These are phyloP conservation scores for Colletotrichum scovillei DNA, from an alignment of 2,329 filamentous ascomycete species.

Conservation along the genomic window DNA sequence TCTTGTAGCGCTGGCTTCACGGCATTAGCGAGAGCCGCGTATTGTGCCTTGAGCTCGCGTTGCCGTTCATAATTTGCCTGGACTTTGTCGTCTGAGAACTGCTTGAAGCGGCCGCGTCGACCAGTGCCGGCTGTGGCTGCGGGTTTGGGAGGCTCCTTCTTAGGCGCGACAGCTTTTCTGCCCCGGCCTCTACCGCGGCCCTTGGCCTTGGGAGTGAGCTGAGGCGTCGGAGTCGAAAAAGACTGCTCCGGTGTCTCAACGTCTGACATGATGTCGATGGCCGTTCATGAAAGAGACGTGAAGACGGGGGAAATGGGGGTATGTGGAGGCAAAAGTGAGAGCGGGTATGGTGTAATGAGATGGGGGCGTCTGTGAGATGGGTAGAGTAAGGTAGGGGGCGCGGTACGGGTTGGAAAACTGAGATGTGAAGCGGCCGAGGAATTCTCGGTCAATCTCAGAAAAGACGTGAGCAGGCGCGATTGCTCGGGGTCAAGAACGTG, in stretches of 20 bases:
- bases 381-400: slow-evolving; percentile 2
- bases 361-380: slow-evolving; percentile 24
- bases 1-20: slow-evolving; percentile 75
- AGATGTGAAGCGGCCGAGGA: slow-evolving; percentile 1
- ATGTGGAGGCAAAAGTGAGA: slow-evolving; percentile 35
- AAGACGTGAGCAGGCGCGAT: slow-evolving; percentile 15
- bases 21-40: slow-evolving; percentile 70
- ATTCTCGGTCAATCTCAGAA: background rate
- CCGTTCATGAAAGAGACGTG: slow-evolving; percentile 36
- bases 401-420: slow-evolving; percentile 16
- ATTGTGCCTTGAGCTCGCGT: slow-evolving; percentile 74
- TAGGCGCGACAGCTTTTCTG: slow-evolving; percentile 35
- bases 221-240: slow-evolving; percentile 34
- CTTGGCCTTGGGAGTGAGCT: slow-evolving; percentile 38
- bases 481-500: slow-evolving; percentile 9
- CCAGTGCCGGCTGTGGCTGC: slow-evolving; percentile 48
- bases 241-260: slow-evolving; percentile 36
- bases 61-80: slow-evolving; percentile 73
- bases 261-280: slow-evolving; percentile 45
- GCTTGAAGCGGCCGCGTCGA: slow-evolving; percentile 65
- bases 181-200: slow-evolving; percentile 38
- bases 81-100: slow-evolving; percentile 63
- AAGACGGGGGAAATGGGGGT: slow-evolving; percentile 23
- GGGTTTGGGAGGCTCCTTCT: slow-evolving; percentile 46
- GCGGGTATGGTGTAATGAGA: slow-evolving; percentile 36